phyloP scores from a whole-genome alignment of 2,329 filamentous ascomycete genomes.

The Pseudogymnoascus sp. region DNA sequence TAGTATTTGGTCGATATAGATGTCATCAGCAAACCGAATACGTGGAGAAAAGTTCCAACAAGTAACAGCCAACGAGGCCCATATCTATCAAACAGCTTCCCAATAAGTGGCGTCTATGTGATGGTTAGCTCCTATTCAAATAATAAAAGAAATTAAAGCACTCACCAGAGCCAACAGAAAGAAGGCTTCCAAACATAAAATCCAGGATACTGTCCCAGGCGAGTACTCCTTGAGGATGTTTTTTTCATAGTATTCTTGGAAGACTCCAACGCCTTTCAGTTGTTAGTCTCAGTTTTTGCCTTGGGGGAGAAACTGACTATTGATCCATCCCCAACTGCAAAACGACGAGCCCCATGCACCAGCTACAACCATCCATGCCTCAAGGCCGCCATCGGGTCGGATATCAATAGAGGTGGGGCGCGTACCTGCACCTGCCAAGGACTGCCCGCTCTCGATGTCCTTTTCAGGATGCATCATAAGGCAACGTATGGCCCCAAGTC shows the following conservation, averaged over 20 bases:
- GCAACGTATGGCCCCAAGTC: neutral
- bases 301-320: neutral
- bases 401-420: neutral
- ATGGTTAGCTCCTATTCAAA: neutral
- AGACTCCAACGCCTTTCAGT: conserved; percentile 39
- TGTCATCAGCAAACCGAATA: conserved; percentile 32
- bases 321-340: conserved; percentile 39
- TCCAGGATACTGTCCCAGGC: conserved; percentile 49
- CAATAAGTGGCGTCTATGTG: conserved; percentile 37
- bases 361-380: conserved; percentile 49
- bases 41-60: conserved; percentile 21
- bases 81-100: conserved; percentile 53
- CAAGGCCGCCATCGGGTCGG: conserved; percentile 43
- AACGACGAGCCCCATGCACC: conserved; percentile 37
- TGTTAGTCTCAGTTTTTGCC: neutral
- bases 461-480: neutral
- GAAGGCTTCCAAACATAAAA: conserved; percentile 45
- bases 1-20: conserved; percentile 31
- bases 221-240: conserved; percentile 40
- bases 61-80: conserved; percentile 50
- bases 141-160: conserved; percentile 30
- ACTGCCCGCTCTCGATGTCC: neutral
- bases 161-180: conserved; percentile 38
- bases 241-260: conserved; percentile 50
- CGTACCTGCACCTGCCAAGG: neutral